A percentile compares a stretch with the other conserved stretches of the same genome.
Evolutionary conservation across 169 alveolate genomes (phyloP).

Genomic region (Plasmodium cynomolgi): DNA sequence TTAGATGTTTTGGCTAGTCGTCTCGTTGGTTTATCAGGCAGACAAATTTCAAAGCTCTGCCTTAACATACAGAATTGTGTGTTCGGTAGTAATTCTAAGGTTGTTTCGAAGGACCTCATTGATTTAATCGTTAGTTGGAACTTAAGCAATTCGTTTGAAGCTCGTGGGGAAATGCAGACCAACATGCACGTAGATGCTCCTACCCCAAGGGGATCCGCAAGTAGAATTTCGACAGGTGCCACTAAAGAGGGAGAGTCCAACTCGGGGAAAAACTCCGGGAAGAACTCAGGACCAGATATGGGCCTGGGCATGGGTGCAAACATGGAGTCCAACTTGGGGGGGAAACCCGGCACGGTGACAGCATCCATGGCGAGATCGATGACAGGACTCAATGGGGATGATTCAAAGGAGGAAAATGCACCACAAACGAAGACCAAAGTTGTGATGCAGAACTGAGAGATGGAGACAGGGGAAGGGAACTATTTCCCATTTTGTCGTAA

Average conservation of each 20-base stretch:
- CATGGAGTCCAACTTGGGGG: background rate
- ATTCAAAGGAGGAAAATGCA: background rate
- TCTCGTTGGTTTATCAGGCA: slow-evolving; percentile 95
- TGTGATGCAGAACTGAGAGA: background rate
- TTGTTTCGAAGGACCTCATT: slow-evolving; percentile 62
- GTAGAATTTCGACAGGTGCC: background rate
- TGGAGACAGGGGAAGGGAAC: background rate
- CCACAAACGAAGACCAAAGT: background rate
- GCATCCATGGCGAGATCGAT: background rate
- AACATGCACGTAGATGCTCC: background rate
- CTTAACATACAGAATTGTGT: slow-evolving; percentile 68
- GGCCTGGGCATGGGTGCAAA: background rate
- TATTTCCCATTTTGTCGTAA: background rate
- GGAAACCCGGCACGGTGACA: background rate
- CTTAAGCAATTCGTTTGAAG: slow-evolving; percentile 43
- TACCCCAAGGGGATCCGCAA: background rate
- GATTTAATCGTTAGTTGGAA: slow-evolving; percentile 62
- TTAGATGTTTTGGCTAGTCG: slow-evolving; percentile 88
- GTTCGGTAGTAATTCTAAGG: slow-evolving; percentile 74
- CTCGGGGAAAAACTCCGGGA: background rate
- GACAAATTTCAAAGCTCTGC: slow-evolving; percentile 92
- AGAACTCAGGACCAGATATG: background rate
- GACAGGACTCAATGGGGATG: background rate
- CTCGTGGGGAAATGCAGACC: background rate
- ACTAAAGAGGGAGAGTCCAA: background rate